Evolutionary conservation across 345 rosid species (phyloP), one percentile per base, ranked within the genome.

Genomic region (Eucalyptus cloeziana): DNA sequence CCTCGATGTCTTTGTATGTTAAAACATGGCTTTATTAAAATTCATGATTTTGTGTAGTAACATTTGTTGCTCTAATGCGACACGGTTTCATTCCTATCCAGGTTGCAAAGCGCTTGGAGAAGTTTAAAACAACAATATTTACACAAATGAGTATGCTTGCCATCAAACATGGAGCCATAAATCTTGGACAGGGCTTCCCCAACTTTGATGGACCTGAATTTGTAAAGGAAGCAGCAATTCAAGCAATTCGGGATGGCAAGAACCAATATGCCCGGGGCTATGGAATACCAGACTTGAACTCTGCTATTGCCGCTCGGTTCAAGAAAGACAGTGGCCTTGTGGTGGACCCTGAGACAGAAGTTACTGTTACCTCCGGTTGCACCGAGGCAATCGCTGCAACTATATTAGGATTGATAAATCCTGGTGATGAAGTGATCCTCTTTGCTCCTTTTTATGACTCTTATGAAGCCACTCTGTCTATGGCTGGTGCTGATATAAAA

Each of bases 201-300:
- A 97, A 96, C 92, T 98, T 98, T 81, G 99, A 97, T 86, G 99
- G 99, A 89, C 99, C 99, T 33, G 99, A 97, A 37, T 98, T 98
- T 91, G 96, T 98, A 25, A 96, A 98, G 92, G 98, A 97, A 89
- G 98, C 96, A 17, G 99, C 99, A 12, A 94, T 98, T 89, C 97
- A 95, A 91, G 99, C 99, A 54, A 93, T 98, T 76, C 94, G 86
- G 92, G 98, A 96, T 44, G 99, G 98, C 69, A 98, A 96, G 92
- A 97, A 97, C 91, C 99, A 98, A 92, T 97, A 98, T 90, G 99
- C 99, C 44, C 98, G 99, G 64, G 99, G 96, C 50, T 88, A 91
- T 89, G 99, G 99, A 10, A 31, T 96, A 92, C 95, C 96, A 24
- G 96, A 96, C 17, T 92, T 96, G 50, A 96, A 97, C 86, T 89